These are phyloP conservation scores for Ceratocystis smalleyi DNA, from an alignment of 2,329 filamentous ascomycete genomes.

Conservation along the genomic window DNA sequence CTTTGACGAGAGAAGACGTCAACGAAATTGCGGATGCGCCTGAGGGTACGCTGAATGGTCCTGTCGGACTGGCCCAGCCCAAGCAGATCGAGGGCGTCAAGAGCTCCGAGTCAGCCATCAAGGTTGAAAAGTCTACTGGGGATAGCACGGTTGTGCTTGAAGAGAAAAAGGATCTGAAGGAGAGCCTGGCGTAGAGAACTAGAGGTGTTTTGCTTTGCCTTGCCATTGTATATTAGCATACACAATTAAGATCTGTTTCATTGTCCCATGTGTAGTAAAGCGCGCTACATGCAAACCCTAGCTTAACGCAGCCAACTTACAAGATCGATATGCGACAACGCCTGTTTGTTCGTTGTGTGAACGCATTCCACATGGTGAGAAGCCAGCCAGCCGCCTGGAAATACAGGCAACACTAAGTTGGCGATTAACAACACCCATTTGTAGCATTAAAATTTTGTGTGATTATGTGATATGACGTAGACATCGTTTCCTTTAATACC, in stretches of 20 bases:
- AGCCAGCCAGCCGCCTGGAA: not conserved
- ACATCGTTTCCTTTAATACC: not conserved
- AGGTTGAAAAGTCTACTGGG: conserved; percentile 40
- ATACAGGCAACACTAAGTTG: not conserved
- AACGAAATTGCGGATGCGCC: conserved; percentile 80
- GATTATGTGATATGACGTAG: conserved; percentile 11
- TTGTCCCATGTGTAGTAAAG: not conserved
- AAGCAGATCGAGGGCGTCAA: conserved; percentile 18
- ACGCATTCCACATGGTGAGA: not conserved
- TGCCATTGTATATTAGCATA: conserved; percentile 14
- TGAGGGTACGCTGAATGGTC: conserved; percentile 50
- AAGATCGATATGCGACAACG: no score
- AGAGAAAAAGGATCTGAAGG: conserved; percentile 41
- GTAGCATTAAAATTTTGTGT: not conserved
- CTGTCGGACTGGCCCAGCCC: conserved; percentile 32
- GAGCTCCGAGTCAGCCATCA: conserved; percentile 27
- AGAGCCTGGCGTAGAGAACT: conserved; percentile 31
- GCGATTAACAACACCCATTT: not conserved
- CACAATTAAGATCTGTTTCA: not conserved
- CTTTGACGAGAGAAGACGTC: conserved; percentile 61
- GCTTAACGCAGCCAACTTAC: not conserved
- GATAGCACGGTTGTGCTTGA: conserved; percentile 54
- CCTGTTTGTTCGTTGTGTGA: no score
- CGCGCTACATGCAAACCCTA: not conserved
- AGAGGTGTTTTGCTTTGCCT: not conserved